Conservation (phyloP, 78 protist genomes). For the Planoprotostelium fungivorum region DNA sequence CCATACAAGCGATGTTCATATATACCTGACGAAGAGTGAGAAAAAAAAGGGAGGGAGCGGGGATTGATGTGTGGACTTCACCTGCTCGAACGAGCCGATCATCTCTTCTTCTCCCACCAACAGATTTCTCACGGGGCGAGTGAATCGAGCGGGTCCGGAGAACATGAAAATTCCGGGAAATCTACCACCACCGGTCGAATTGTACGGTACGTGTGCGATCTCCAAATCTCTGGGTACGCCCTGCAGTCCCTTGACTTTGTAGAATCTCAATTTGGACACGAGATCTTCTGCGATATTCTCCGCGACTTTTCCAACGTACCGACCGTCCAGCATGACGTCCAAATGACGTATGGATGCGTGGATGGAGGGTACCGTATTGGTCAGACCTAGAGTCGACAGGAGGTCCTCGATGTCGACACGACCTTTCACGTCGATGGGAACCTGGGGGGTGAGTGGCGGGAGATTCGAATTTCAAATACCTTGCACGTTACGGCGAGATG, state of each 20-base stretch:
- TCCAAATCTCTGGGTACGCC: slow-evolving; percentile 37
- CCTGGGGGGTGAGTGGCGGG: background rate
- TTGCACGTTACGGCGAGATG: slow-evolving; percentile 83
- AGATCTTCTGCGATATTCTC: slow-evolving; percentile 3
- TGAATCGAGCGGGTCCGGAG: slow-evolving; percentile 75
- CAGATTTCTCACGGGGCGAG: slow-evolving; percentile 87
- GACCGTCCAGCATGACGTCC: slow-evolving; percentile 42
- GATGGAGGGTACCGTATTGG: background rate
- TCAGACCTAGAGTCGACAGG: slow-evolving; percentile 2
- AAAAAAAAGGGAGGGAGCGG: background rate
- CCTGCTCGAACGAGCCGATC: slow-evolving; percentile 95
- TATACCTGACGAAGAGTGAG: slow-evolving; percentile 48
- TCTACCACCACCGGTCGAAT: slow-evolving; percentile 6
- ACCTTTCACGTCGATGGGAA: background rate
- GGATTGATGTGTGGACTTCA: no score
- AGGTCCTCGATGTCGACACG: background rate
- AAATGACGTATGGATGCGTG: background rate
- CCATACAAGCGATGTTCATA: slow-evolving; percentile 77
- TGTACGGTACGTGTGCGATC: slow-evolving; percentile 33
- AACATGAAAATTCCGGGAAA: slow-evolving; percentile 75
- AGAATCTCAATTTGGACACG: slow-evolving; percentile 25
- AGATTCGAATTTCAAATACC: no score
- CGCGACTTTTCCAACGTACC: slow-evolving; percentile 26
- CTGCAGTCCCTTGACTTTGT: slow-evolving; percentile 31
- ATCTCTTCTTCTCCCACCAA: slow-evolving; percentile 45